Evolutionary conservation across 345 rosid species (phyloP).

Genomic region (Cardamine occulta): DNA sequence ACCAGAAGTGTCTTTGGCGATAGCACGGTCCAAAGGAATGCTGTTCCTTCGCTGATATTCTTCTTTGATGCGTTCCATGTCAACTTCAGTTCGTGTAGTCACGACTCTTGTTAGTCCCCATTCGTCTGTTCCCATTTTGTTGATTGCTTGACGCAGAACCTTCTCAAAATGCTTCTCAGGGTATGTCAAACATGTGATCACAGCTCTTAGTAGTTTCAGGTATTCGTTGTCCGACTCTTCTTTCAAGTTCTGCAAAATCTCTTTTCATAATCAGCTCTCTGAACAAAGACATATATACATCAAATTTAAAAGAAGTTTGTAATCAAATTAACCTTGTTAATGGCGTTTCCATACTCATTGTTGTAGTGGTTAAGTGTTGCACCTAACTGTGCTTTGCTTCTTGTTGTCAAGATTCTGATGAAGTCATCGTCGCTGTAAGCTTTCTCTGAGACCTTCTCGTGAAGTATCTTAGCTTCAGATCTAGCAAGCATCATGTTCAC

Average conservation of each 20-base stretch:
- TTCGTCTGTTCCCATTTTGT: slow-evolving; percentile 75
- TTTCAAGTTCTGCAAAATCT: slow-evolving; percentile 56
- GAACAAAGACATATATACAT: background rate
- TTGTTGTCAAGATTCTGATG: slow-evolving; percentile 77
- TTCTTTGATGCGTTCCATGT: slow-evolving; percentile 67
- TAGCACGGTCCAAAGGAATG: slow-evolving; percentile 59
- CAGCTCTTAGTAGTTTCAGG: slow-evolving; percentile 58
- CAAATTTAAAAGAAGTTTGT: background rate
- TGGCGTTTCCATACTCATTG: slow-evolving; percentile 65
- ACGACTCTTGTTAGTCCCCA: slow-evolving; percentile 77
- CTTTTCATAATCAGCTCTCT: background rate
- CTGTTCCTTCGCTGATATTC: slow-evolving; percentile 68
- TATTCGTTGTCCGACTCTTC: slow-evolving; percentile 64
- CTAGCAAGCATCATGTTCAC: slow-evolving; percentile 78
- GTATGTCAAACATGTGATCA: slow-evolving; percentile 60
- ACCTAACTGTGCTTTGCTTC: slow-evolving; percentile 84
- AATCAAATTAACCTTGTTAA: slow-evolving; percentile 70
- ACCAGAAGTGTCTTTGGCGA: slow-evolving; percentile 67
- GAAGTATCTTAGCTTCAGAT: slow-evolving; percentile 86
- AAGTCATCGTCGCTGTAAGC: slow-evolving; percentile 77
- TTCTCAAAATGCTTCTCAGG: slow-evolving; percentile 73
- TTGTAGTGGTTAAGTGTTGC: slow-evolving; percentile 92
- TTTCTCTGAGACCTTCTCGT: slow-evolving; percentile 75
- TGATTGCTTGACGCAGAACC: slow-evolving; percentile 64
- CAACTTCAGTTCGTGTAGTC: slow-evolving; percentile 70